phyloP scores from a whole-genome alignment of 345 rosid species.

The Gossypium mustelinum region DNA sequence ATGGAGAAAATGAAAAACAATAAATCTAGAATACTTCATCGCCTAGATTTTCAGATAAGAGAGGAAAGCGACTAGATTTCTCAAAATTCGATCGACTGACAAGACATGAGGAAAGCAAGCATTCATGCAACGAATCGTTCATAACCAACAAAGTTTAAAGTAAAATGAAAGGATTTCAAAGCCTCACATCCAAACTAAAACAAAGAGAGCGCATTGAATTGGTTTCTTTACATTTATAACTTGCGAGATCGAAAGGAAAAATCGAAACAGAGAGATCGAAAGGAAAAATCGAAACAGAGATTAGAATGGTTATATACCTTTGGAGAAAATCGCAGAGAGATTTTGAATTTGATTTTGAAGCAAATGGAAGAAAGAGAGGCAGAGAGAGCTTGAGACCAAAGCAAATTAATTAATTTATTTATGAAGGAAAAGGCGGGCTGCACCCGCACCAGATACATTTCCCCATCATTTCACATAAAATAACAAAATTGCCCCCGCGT shows the following conservation, averaged over 20 bases:
- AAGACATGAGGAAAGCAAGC: not conserved
- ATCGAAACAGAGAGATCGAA: not conserved
- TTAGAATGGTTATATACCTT: constrained; percentile 23
- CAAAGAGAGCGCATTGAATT: not conserved
- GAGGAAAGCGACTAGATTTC: not conserved
- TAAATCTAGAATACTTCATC: constrained; percentile 21
- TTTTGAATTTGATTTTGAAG: not conserved
- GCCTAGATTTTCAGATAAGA: not conserved
- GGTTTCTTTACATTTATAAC: not conserved
- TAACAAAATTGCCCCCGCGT: constrained; percentile 28
- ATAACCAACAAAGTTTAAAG: not conserved
- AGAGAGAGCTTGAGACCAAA: constrained; percentile 5
- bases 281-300: not conserved
- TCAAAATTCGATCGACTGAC: not conserved
- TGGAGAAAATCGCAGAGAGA: constrained; percentile 17
- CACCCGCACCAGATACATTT: not conserved
- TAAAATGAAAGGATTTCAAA: not conserved
- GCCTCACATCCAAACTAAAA: not conserved
- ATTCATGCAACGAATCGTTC: not conserved
- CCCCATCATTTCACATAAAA: constrained; percentile 1
- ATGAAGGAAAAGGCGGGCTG: not conserved
- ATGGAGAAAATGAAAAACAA: not conserved
- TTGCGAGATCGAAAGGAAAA: not conserved
- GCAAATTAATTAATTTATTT: constrained; percentile 19
- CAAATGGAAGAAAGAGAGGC: not conserved